Evolutionary conservation across 495 filamentous ascomycete genomes (phyloP), one percentile per base, ranked within the genome.

Genomic region (Penicillium tannophilum): DNA sequence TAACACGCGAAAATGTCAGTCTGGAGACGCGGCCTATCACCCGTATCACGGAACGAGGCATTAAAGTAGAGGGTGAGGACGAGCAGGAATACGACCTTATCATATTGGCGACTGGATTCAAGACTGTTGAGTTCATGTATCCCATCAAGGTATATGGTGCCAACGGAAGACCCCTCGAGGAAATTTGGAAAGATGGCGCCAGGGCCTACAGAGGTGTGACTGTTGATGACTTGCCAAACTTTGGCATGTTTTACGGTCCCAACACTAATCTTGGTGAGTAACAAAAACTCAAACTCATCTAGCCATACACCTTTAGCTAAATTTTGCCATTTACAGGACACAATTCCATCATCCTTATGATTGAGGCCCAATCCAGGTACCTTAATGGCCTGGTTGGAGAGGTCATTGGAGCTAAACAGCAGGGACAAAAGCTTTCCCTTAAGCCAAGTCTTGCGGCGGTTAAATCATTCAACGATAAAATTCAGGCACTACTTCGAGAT

Each of bases 281-380:
- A n/a, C 9, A 11, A 10, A 12, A n/a, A 47, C 8, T 17, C 39
- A 41, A 17, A 1, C 14, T 41, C 16, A 41, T 1, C 14, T 7
- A 17, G 14, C 3, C 16, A 17, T 41, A 12, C n/a, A 0, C 16
- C 16, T 17, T 41, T 41, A 6, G 4, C 39, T 17, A n/a, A 41
- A 8, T 3, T 12, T 41, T 31, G 33, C n/a, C 26, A 31, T 17
- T 7, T 3, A 54, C 28, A 74, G 75, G 72, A 0, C 81, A 84
- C 59, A 84, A 80, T 50, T 78, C 74, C 49, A 82, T 86, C 49
- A 79, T 85, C 36, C 69, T 85, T 30, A 85, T 84, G 82, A 86
- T 86, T 56, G 84, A 87, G 62, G 77, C 81, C 0, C 82, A 86
- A 60, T 75, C 74, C 7, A 67, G 74, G 3, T 86, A 84, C 59